A percentile compares a stretch with the other conserved stretches of the same genome.
Conservation (phyloP, 768 basidiomycete species). For the Agrocybe praecox region DNA sequence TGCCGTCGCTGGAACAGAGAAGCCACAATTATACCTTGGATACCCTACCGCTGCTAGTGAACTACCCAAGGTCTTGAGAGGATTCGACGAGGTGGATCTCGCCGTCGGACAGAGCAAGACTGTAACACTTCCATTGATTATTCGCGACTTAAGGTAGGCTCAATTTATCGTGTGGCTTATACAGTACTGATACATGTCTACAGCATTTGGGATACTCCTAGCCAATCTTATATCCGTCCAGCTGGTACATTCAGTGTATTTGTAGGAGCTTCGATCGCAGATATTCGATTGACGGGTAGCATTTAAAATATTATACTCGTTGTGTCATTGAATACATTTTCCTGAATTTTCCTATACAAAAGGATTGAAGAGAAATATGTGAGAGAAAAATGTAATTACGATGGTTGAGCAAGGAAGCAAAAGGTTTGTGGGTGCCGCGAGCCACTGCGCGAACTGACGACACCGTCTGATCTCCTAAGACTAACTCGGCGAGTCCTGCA, state of each 20-base stretch:
- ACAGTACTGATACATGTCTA: not conserved
- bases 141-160: constrained; percentile 48
- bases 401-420: constrained; percentile 38
- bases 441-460: constrained; percentile 82
- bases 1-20: constrained; percentile 49
- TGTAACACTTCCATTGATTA: constrained; percentile 38
- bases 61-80: constrained; percentile 50
- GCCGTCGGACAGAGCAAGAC: constrained; percentile 34
- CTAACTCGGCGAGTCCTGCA: constrained; percentile 87
- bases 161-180: not conserved
- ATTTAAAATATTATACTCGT: constrained; percentile 13
- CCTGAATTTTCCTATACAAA: not conserved
- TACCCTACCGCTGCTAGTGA: constrained; percentile 49
- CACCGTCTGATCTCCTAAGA: constrained; percentile 87
- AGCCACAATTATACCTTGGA: constrained; percentile 55
- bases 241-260: constrained; percentile 52
- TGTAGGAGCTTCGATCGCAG: constrained; percentile 54
- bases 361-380: not conserved
- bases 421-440: constrained; percentile 83
- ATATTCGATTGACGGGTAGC: constrained; percentile 44
- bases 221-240: constrained; percentile 53
- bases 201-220: constrained; percentile 55
- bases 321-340: not conserved
- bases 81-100: constrained; percentile 51
- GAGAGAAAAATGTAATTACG: not conserved